Conservation (phyloP, 2,329 filamentous ascomycete genomes). For the Stemphylium beticola region DNA sequence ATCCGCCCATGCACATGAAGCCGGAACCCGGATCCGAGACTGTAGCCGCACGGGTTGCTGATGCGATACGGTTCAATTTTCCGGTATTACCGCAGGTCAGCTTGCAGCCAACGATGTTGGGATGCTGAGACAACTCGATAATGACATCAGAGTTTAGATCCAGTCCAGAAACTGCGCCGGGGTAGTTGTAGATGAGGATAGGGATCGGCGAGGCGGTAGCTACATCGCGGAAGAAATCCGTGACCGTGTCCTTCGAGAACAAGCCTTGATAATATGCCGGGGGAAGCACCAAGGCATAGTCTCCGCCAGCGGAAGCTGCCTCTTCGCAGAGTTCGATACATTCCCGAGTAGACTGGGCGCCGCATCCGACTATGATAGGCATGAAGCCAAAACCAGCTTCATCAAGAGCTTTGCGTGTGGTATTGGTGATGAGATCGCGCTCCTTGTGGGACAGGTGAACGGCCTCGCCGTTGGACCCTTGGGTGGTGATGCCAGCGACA, state of each 20-base stretch:
- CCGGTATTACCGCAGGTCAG: conserved; percentile 74
- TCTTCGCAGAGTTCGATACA: conserved; percentile 72
- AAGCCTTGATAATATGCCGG: conserved; percentile 76
- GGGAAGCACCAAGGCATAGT: conserved; percentile 77
- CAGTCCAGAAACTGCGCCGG: conserved; percentile 67
- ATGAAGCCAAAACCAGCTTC: conserved; percentile 68
- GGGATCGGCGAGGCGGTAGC: conserved; percentile 68
- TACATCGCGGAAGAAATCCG: conserved; percentile 70
- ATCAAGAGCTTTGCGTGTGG: conserved; percentile 73
- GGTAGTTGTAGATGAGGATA: conserved; percentile 73
- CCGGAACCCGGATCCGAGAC: conserved; percentile 51
- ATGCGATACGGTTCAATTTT: conserved; percentile 67
- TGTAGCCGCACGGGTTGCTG: conserved; percentile 55
- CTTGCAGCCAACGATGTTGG: conserved; percentile 72
- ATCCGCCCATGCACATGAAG: conserved; percentile 75
- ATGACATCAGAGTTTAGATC: conserved; percentile 70
- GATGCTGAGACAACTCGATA: conserved; percentile 64
- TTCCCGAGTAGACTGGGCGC: conserved; percentile 75
- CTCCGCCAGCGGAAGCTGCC: conserved; percentile 71
- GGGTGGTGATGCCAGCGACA: conserved; percentile 75
- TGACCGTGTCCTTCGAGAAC: conserved; percentile 65
- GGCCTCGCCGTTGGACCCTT: conserved; percentile 84
- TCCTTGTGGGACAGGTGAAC: conserved; percentile 77
- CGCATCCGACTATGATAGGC: conserved; percentile 78
- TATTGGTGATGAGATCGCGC: conserved; percentile 69